These are phyloP conservation scores for Geotrichum bryndzae DNA, from an alignment of 1,139 yeast genomes.

Conservation along the genomic window DNA sequence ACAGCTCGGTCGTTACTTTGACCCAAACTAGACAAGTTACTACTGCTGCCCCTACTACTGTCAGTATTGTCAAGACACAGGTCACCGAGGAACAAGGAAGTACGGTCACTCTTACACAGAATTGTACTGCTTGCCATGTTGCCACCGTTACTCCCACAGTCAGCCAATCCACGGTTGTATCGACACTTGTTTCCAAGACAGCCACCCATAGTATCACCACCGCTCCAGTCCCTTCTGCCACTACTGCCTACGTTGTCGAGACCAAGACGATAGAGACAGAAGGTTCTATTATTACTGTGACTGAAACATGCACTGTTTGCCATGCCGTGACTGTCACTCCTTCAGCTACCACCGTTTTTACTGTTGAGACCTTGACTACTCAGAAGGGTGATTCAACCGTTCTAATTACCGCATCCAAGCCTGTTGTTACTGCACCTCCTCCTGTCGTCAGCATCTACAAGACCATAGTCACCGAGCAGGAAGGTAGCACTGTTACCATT, in stretches of 20 bases:
- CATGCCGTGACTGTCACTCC: constrained; percentile 7
- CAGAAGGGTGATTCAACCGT: constrained; percentile 2
- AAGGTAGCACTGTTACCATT: constrained; percentile 2
- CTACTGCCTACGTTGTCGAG: constrained; percentile 1
- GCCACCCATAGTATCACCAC: background rate
- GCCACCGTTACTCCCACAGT: constrained; percentile 3
- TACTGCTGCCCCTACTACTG: background rate
- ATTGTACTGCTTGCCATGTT: constrained; percentile 2
- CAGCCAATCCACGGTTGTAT: background rate
- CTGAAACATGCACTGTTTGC: constrained; percentile 6
- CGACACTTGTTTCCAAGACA: background rate
- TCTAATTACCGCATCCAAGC: background rate
- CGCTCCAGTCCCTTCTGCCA: background rate
- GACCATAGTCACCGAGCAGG: constrained; percentile 1
- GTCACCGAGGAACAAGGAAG: background rate
- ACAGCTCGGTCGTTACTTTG: background rate
- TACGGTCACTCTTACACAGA: constrained; percentile 2
- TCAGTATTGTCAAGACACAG: constrained; percentile 1
- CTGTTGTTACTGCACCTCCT: constrained; percentile 3
- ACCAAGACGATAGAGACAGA: background rate
- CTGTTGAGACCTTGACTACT: background rate
- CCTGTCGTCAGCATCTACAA: constrained; percentile 4
- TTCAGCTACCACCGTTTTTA: background rate
- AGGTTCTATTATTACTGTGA: background rate
- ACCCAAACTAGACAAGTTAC: background rate